Evolutionary conservation across 1,284 basidiomycete genomes (phyloP).

Genomic region (Pterulicium gracile): DNA sequence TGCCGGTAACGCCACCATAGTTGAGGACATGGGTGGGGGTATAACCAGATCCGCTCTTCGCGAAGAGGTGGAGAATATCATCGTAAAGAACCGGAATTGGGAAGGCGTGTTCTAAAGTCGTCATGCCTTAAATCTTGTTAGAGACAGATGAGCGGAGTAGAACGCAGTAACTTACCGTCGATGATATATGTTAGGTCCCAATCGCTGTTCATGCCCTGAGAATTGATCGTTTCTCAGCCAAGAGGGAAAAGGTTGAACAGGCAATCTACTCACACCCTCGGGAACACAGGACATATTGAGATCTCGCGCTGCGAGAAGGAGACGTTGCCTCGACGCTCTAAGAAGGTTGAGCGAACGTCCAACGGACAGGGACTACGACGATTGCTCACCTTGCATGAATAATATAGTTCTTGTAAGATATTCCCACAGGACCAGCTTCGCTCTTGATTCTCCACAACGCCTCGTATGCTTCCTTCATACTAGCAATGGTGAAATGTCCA

Average conservation of each 20-base stretch:
- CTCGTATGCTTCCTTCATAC: constrained; percentile 47
- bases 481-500: constrained; percentile 54
- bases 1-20: constrained; percentile 60
- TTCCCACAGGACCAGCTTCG: constrained; percentile 56
- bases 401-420: constrained; percentile 72
- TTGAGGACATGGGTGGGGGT: constrained; percentile 68
- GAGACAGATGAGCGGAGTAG: neutral
- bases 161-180: constrained; percentile 35
- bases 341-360: constrained; percentile 3
- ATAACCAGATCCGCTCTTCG: constrained; percentile 54
- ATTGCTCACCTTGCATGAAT: constrained; percentile 31
- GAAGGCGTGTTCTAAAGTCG: constrained; percentile 59
- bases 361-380: neutral
- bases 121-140: constrained; percentile 45
- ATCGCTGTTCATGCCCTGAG: constrained; percentile 59
- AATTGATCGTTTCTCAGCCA: neutral
- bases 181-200: constrained; percentile 69
- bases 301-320: constrained; percentile 48
- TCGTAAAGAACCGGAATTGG: constrained; percentile 57
- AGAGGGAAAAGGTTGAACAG: neutral
- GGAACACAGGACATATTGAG: constrained; percentile 62
- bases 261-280: constrained; percentile 36
- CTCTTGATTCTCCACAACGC: constrained; percentile 57
- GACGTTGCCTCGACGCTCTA: constrained; percentile 60
- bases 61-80: constrained; percentile 50